phyloP scores from a whole-genome alignment of 768 basidiomycete species.

The Tylopilus vinaceipallidus region DNA sequence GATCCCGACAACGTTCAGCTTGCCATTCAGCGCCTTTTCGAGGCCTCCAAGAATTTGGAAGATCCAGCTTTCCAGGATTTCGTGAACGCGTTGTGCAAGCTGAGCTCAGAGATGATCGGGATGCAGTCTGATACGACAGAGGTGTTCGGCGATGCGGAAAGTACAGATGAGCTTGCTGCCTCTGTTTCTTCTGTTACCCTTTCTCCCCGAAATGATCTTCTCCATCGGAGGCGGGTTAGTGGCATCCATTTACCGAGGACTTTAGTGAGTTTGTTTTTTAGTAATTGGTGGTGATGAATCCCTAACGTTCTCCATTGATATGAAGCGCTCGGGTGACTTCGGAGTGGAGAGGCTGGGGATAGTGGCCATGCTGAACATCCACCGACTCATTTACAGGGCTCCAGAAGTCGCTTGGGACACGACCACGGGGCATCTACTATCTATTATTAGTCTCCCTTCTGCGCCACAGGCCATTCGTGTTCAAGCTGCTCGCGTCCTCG shows the following conservation, averaged over 20 bases:
- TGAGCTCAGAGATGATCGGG: slow-evolving; percentile 92
- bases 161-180: slow-evolving; percentile 34
- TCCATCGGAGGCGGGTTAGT: slow-evolving; percentile 72
- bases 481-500: slow-evolving; percentile 85
- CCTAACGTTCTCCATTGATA: neutral
- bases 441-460: slow-evolving; percentile 62
- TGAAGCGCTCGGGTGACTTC: slow-evolving; percentile 86
- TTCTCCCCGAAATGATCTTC: slow-evolving; percentile 41
- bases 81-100: slow-evolving; percentile 69
- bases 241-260: slow-evolving; percentile 84
- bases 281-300: neutral
- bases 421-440: slow-evolving; percentile 77
- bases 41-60: slow-evolving; percentile 79
- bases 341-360: slow-evolving; percentile 85
- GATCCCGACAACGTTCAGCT: slow-evolving; percentile 72
- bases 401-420: slow-evolving; percentile 84
- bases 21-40: slow-evolving; percentile 82
- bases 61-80: slow-evolving; percentile 83
- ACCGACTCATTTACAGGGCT: slow-evolving; percentile 80
- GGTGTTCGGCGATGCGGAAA: slow-evolving; percentile 29
- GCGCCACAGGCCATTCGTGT: slow-evolving; percentile 79
- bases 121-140: slow-evolving; percentile 59
- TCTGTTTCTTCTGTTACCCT: slow-evolving; percentile 34
- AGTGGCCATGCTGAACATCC: slow-evolving; percentile 79
- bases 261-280: slow-evolving; percentile 48